Evolutionary conservation across 768 basidiomycete genomes (phyloP).

Genomic region (Lepiota venenata): DNA sequence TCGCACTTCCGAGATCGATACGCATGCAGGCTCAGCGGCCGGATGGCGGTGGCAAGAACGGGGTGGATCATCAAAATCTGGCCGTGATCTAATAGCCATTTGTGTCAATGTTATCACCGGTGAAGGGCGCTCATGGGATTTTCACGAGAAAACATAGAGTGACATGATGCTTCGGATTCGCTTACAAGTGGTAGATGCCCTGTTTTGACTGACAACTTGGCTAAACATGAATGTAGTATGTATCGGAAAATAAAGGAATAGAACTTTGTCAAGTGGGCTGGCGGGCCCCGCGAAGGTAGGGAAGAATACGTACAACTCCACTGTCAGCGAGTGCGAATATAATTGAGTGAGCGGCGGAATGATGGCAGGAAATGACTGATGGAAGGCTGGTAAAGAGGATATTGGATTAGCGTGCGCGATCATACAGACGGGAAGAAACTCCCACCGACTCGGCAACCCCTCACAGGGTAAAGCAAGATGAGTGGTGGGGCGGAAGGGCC

Average conservation of each 20-base stretch:
- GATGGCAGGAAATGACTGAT: constrained; percentile 18
- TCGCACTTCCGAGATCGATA: constrained; percentile 9
- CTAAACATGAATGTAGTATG: background rate
- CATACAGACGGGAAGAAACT: constrained; percentile 13
- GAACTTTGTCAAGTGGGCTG: background rate
- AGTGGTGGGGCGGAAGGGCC: constrained; percentile 4
- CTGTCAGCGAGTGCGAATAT: constrained; percentile 7
- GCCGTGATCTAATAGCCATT: constrained; percentile 1
- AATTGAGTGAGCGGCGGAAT: constrained; percentile 13
- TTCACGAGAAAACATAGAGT: constrained; percentile 1
- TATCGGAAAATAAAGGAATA: background rate
- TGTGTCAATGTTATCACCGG: constrained; percentile 4
- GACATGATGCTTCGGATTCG: constrained; percentile 2
- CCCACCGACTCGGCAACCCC: constrained; percentile 8
- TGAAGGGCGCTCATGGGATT: constrained; percentile 6
- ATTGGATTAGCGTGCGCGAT: constrained; percentile 11
- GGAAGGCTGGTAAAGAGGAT: constrained; percentile 12
- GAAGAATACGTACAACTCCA: constrained; percentile 9
- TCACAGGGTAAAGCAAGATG: constrained; percentile 6
- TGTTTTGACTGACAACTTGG: too few relatives aligned
- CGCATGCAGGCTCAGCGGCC: constrained; percentile 7
- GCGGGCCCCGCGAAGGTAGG: constrained; percentile 1
- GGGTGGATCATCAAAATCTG: constrained; percentile 6
- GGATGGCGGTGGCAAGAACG: constrained; percentile 8
- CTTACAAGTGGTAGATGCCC: background rate